Evolutionary conservation across 495 filamentous ascomycete genomes (phyloP).

Genomic region (Elasticomyces elasticus): DNA sequence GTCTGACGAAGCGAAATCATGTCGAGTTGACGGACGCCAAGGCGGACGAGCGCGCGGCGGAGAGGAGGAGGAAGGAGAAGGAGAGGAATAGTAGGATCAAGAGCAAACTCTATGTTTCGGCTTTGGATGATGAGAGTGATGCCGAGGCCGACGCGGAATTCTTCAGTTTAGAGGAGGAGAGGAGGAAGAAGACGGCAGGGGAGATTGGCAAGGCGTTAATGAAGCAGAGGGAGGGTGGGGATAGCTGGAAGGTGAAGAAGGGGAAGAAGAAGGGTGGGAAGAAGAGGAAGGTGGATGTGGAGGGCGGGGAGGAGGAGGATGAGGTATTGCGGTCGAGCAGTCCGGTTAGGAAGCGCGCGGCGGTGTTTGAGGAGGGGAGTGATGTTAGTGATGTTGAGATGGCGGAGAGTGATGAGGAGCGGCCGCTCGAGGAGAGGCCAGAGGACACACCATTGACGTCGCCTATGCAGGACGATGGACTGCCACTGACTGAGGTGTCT

Average conservation of each 20-base stretch:
- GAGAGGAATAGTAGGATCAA: conserved; percentile 64
- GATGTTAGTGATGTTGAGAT: background rate
- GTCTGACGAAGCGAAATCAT: conserved; percentile 33
- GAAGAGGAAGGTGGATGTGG: conserved; percentile 7
- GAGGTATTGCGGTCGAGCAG: conserved; percentile 12
- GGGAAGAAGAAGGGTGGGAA: conserved; percentile 33
- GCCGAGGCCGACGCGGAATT: conserved; percentile 56
- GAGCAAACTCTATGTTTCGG: conserved; percentile 67
- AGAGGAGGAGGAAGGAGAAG: conserved; percentile 27
- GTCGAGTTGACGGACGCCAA: conserved; percentile 38
- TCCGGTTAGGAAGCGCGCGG: background rate
- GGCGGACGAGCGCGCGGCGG: conserved; percentile 38
- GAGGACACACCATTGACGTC: conserved; percentile 8
- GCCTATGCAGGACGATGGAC: background rate
- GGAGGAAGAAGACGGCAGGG: conserved; percentile 41
- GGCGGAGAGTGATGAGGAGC: background rate
- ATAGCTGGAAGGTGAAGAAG: conserved; percentile 24
- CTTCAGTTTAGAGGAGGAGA: conserved; percentile 56
- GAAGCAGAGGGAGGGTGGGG: conserved; percentile 30
- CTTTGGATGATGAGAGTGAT: conserved; percentile 67
- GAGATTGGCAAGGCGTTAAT: conserved; percentile 41
- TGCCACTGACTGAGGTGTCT: conserved; percentile 8
- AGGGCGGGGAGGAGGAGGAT: background rate
- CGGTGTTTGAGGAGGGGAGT: background rate
- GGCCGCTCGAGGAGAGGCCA: background rate